Evolutionary conservation across 208 protist species (phyloP).

Genomic region (Novymonas esmeraldas): DNA sequence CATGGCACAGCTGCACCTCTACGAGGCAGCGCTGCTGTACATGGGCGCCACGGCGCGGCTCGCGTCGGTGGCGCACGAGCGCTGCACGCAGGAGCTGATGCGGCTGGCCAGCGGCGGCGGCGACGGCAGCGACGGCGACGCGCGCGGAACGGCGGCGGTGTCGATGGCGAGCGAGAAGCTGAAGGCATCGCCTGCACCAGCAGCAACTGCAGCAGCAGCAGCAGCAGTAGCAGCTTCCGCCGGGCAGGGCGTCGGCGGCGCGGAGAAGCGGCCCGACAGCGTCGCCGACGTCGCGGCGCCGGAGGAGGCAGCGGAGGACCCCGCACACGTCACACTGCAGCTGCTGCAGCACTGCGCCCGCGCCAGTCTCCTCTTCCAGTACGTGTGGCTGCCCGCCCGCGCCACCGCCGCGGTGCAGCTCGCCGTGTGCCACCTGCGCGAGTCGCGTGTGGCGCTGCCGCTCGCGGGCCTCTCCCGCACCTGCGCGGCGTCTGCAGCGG

Average conservation of each 20-base stretch:
- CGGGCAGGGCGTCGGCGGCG: too few species aligned
- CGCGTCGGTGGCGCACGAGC: constrained; percentile 3
- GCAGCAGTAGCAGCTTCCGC: too few species aligned
- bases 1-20: constrained; percentile 65
- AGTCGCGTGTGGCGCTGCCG: not conserved
- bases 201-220: too few species aligned
- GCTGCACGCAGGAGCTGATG: constrained; percentile 20
- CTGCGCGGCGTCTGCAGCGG: not conserved
- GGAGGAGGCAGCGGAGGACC: constrained; percentile 1
- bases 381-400: constrained; percentile 26
- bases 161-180: not conserved
- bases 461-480: not conserved
- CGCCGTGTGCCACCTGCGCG: constrained; percentile 23
- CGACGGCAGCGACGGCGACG: not conserved
- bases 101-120: not conserved
- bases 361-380: constrained; percentile 25
- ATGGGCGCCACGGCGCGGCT: constrained; percentile 29
- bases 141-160: not conserved
- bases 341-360: constrained; percentile 26
- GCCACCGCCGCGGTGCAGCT: constrained; percentile 15
- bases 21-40: constrained; percentile 39
- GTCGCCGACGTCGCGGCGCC: not conserved
- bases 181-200: too few species aligned
- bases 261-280: not conserved
- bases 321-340: constrained; percentile 6